Conservation (phyloP, 192 early-diverging fungal genomes). For the Lobosporangium transversale region DNA sequence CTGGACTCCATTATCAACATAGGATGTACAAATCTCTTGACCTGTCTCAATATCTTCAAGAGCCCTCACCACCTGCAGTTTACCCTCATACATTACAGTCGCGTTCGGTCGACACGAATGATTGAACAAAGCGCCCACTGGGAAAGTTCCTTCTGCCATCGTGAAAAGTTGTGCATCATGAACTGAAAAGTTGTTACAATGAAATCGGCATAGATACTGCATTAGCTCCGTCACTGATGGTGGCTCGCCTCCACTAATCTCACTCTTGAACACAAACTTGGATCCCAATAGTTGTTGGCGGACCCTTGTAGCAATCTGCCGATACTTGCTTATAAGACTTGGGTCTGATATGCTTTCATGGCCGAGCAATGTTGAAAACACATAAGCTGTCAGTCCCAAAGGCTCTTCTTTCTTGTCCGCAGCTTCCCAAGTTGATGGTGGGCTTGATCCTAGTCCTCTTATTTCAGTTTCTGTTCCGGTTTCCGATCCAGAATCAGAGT, state of each 20-base stretch:
- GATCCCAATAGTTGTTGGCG: conserved; percentile 31
- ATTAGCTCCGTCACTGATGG: conserved; percentile 51
- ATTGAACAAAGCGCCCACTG: conserved; percentile 70
- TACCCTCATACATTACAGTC: conserved; percentile 63
- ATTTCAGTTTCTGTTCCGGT: background rate
- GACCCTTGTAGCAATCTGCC: conserved; percentile 31
- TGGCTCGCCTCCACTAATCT: conserved; percentile 10
- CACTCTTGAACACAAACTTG: conserved; percentile 43
- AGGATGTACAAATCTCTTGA: conserved; percentile 65
- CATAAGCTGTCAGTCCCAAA: conserved; percentile 33
- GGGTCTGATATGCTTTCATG: conserved; percentile 47
- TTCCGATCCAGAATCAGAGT: background rate
- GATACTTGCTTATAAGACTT: conserved; percentile 32
- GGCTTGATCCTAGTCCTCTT: too few species aligned
- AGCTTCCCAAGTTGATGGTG: background rate
- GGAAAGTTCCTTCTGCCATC: conserved; percentile 71
- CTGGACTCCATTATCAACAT: conserved; percentile 64
- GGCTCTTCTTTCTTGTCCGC: conserved; percentile 9
- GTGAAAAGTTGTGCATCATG: conserved; percentile 69
- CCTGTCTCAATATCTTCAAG: conserved; percentile 63
- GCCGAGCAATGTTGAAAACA: conserved; percentile 57
- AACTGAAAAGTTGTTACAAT: conserved; percentile 72
- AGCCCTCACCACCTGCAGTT: conserved; percentile 59
- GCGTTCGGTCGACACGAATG: conserved; percentile 76
- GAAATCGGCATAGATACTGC: conserved; percentile 65